Evolutionary conservation across 139 green algal genomes (phyloP), one percentile per base, ranked within the genome.

Genomic region (Micractinium sp.): DNA sequence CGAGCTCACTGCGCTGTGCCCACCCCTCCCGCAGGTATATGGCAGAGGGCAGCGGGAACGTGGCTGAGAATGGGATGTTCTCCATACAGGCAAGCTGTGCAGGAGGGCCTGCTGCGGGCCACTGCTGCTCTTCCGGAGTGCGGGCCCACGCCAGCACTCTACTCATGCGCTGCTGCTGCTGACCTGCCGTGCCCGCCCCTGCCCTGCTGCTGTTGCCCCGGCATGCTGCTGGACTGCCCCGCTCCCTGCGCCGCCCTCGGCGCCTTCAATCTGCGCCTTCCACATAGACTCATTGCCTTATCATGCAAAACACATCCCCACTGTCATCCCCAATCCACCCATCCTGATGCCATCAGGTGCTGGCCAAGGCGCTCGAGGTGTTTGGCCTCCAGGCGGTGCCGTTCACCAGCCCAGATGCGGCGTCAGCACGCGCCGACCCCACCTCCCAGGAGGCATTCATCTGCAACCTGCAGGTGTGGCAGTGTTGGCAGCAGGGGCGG

Each of bases 51-150:
- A 92, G 88, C 23, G 93, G 92, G 41, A 99, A 99, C 89, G 94
- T 98, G 67, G 94, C 93, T 27, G 89, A 92, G 13, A 92, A 94
- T 85, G 97, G 97, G 77, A 98, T 97, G 90, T 99, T 84, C 29
- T 61, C 35, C 41, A 67, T 63, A 19, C 78, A 84, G 78, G 78
- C 19, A 61, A 56, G 47, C 47, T 56, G 47, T 9, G 47, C 47
- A 56, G 47, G 47, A 56, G 47, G 47, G 47, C 5, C 47, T 56
- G 47, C 47, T 56, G 47, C 7, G 7, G 9, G 7, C 47, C 9
- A 98, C 90, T 95, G 85, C 75, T 95, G 97, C 60, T 95, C 97
- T 91, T 95, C 95, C 61, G 22, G 2, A 14, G 29, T 33, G 16
- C 29, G 3, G 2, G 36, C 22, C 27, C 27, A 25, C 31, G 27